phyloP scores from a whole-genome alignment of 108 stramenopile species.

The Pseudonitzschia multistriata region DNA sequence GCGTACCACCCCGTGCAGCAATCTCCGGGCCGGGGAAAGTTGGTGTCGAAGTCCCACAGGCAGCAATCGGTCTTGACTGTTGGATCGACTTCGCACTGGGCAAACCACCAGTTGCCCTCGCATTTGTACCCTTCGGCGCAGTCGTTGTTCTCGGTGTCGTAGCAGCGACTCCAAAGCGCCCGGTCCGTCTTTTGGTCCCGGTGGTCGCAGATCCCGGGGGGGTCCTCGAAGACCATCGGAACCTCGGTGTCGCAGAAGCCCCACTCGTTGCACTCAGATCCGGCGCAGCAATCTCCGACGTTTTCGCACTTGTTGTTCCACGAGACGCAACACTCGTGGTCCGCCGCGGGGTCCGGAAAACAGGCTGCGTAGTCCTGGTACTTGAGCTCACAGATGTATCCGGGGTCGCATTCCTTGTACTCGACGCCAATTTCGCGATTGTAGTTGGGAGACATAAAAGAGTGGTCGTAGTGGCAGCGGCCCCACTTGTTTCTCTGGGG shows the following conservation, averaged over 20 bases:
- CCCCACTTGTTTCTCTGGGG: neutral
- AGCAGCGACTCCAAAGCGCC: slow-evolving; percentile 1
- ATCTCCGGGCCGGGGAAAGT: slow-evolving; percentile 2
- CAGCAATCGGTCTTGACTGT: slow-evolving; percentile 6
- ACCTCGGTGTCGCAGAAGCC: slow-evolving; percentile 3
- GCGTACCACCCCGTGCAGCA: slow-evolving; percentile 7
- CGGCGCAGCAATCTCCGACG: slow-evolving; percentile 4
- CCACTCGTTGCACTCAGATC: slow-evolving; percentile 5
- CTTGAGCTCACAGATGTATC: neutral
- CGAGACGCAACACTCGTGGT: slow-evolving; percentile 9
- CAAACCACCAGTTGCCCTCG: neutral
- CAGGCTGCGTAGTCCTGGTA: neutral
- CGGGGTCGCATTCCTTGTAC: neutral
- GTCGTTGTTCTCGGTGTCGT: neutral
- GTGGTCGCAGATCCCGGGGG: slow-evolving; percentile 4
- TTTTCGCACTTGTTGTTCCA: slow-evolving; percentile 12
- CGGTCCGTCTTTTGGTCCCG: neutral
- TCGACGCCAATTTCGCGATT: neutral
- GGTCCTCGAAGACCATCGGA: neutral
- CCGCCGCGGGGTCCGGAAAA: neutral
- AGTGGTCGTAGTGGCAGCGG: neutral
- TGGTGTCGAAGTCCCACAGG: neutral
- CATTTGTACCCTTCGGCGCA: slow-evolving; percentile 5
- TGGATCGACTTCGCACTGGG: slow-evolving; percentile 6
- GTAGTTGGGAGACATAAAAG: neutral